Evolutionary conservation across 2,329 filamentous ascomycete genomes (phyloP), one percentile per base, ranked within the genome.

Genomic region (Fusarium nygamai): DNA sequence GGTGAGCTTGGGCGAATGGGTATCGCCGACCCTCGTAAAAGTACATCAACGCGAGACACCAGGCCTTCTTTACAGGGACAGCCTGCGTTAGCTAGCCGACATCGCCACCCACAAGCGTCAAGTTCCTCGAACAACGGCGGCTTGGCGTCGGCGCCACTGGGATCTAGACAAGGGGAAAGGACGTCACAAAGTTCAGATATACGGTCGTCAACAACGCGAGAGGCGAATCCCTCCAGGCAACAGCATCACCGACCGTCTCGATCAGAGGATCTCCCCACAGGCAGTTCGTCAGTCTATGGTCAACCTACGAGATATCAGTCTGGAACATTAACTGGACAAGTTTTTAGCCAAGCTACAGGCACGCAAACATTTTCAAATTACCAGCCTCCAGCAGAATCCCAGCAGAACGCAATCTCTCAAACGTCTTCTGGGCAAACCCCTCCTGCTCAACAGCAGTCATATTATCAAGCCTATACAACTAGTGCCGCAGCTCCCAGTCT

Each of bases 331-430:
- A 19, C 10, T 24, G 48, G 16, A 34, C 31, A 51, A 22, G 19
- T 8, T 9, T 29, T 22, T 4, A 5, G 13, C 44, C 44, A 22
- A 16, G 8, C 27, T 29, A 47, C 27, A 10, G 27, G 24, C 19
- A 29, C 13, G 2, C 24, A 11, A 4, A 0, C 19, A 29, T 29
- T 3, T 9, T 3, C 19, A 29, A 4, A 0, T 3, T 24, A 51
- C 8, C 31, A 51, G 11, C 7, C 48, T 10, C 3, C 16, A 7
- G 1, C 10, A 4, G n/a, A 4, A 10, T 3, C 8, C 22, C 20
- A 33, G 31, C 48, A n/a, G 3, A 51, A 7, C 11, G 10, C 13
- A n/a, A n/a, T n/a, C 3, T 22, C 48, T 14, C 16, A 12, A 51
- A 4, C 31, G 3, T 7, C 31, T 8, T 9, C 22, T 51, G 7